Conservation (phyloP, 1,284 basidiomycete genomes). For the Cystobasidium pallidum region DNA sequence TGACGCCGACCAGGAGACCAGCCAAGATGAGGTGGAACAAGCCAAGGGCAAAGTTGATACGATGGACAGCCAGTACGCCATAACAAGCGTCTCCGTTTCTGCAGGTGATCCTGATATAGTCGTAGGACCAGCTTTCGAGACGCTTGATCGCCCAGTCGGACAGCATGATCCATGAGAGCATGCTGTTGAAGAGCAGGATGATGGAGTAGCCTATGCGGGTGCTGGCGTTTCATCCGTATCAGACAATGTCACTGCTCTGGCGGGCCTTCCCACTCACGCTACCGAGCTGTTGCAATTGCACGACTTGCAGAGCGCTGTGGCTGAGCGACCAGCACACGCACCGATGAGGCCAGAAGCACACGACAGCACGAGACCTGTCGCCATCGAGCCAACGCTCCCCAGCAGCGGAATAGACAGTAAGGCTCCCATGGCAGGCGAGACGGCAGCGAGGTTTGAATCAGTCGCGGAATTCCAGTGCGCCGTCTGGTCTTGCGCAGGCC, state of each 20-base stretch:
- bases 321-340: slow-evolving; percentile 60
- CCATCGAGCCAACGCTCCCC: slow-evolving; percentile 74
- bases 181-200: slow-evolving; percentile 94
- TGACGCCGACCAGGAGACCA: slow-evolving; percentile 77
- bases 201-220: slow-evolving; percentile 96
- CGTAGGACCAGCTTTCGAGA: slow-evolving; percentile 89
- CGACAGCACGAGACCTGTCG: slow-evolving; percentile 63
- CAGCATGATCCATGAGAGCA: slow-evolving; percentile 94
- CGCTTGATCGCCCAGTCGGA: slow-evolving; percentile 83
- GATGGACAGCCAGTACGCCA: slow-evolving; percentile 94
- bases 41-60: slow-evolving; percentile 92
- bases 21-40: slow-evolving; percentile 86
- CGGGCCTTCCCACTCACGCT: slow-evolving; percentile 59
- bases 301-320: slow-evolving; percentile 96
- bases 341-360: slow-evolving; percentile 56
- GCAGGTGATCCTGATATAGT: slow-evolving; percentile 98
- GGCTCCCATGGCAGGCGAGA: slow-evolving; percentile 61
- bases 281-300: slow-evolving; percentile 99
- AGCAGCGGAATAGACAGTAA: slow-evolving; percentile 84
- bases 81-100: slow-evolving; percentile 83
- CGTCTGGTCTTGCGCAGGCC: no score
- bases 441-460: neutral
- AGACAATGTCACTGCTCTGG: no score
- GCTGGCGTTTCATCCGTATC: neutral
- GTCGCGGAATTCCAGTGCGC: neutral